Conservation (phyloP, 2,329 filamentous ascomycete species). For the Pseudocercospora eumusae region DNA sequence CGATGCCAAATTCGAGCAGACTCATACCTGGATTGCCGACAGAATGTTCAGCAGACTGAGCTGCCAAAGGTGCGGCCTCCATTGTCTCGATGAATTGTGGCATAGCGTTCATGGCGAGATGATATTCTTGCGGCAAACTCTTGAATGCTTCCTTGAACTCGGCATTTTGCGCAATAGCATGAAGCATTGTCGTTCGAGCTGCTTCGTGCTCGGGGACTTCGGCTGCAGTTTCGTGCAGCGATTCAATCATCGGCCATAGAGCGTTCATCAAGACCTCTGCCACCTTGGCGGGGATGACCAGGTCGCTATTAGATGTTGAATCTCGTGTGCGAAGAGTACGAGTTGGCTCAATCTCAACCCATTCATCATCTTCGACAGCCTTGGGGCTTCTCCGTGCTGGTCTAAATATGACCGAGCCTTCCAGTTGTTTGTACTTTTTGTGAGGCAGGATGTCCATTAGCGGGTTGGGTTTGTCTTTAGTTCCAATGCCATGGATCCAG, state of each 20-base stretch:
- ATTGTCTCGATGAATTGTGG: conserved; percentile 33
- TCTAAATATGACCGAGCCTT: conserved; percentile 25
- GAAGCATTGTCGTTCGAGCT: conserved; percentile 25
- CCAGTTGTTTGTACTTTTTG: conserved; percentile 23
- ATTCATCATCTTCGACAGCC: background rate
- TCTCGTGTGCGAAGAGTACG: background rate
- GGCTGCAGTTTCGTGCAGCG: conserved; percentile 24
- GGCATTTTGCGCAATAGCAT: conserved; percentile 19
- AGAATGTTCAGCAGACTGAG: conserved; percentile 30
- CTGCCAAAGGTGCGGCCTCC: conserved; percentile 31
- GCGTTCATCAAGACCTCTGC: conserved; percentile 21
- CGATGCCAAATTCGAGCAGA: conserved; percentile 32
- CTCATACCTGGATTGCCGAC: conserved; percentile 23
- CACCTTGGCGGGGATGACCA: conserved; percentile 23
- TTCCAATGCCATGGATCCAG: conserved; percentile 35
- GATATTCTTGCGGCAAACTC: conserved; percentile 24
- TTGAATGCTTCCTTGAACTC: conserved; percentile 22
- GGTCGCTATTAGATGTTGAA: conserved; percentile 4
- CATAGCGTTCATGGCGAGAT: conserved; percentile 21
- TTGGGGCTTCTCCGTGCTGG: background rate
- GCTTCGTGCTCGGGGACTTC: conserved; percentile 17
- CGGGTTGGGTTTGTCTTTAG: conserved; percentile 29
- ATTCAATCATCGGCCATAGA: conserved; percentile 27
- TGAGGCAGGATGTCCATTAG: conserved; percentile 31
- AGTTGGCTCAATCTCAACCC: background rate